Evolutionary conservation across 306 rosid species (phyloP).

Genomic region (Sphenostylis stenocarpa): DNA sequence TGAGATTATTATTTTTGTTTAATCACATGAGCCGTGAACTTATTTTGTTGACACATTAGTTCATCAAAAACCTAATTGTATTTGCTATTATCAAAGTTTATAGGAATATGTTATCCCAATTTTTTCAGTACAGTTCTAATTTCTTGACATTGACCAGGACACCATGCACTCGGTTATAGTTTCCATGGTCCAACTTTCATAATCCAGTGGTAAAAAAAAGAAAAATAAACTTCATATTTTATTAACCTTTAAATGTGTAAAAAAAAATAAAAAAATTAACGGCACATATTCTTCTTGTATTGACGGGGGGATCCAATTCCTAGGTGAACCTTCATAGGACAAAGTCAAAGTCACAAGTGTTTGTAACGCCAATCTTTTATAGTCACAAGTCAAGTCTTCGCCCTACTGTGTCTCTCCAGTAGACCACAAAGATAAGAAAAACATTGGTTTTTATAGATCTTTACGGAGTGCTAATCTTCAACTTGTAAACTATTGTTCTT

Average conservation of each 20-base stretch:
- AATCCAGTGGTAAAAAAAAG: background rate
- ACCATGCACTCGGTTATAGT: too few relatives aligned
- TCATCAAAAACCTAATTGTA: too few relatives aligned
- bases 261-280: too few relatives aligned
- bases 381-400: slow-evolving; percentile 32
- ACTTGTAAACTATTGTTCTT: background rate
- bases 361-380: background rate
- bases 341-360: background rate
- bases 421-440: background rate
- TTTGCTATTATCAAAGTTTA: too few relatives aligned
- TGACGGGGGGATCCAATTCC: background rate
- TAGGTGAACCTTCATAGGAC: background rate
- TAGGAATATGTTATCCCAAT: too few relatives aligned
- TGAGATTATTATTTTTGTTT: too few relatives aligned
- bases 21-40: too few relatives aligned
- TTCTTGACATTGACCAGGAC: background rate
- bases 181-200: too few relatives aligned
- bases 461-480: background rate
- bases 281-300: too few relatives aligned
- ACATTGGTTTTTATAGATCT: background rate
- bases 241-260: background rate
- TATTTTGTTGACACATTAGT: too few relatives aligned
- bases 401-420: background rate
- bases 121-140: background rate
- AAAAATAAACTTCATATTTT: too few relatives aligned